Evolutionary conservation across 495 filamentous ascomycete genomes (phyloP).

Genomic region (Amniculicola lignicola): DNA sequence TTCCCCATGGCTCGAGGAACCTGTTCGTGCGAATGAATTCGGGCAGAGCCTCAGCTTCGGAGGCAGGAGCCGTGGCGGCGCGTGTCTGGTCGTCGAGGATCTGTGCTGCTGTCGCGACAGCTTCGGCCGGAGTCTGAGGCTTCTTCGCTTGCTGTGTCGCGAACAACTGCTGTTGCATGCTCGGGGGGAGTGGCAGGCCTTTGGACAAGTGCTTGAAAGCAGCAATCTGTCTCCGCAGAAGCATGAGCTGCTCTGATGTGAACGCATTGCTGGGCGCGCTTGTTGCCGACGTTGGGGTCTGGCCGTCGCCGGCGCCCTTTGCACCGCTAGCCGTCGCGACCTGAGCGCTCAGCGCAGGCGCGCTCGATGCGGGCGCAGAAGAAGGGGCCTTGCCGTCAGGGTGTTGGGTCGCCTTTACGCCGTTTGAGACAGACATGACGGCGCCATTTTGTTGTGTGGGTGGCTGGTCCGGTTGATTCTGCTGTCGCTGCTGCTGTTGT

Average conservation of each 20-base stretch:
- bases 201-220: constrained; percentile 80
- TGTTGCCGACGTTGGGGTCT: constrained; percentile 29
- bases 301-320: constrained; percentile 16
- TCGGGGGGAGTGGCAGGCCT: constrained; percentile 70
- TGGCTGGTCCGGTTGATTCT: constrained; percentile 47
- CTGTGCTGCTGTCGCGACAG: constrained; percentile 52
- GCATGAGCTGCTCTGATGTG: constrained; percentile 64
- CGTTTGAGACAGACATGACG: constrained; percentile 51
- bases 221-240: constrained; percentile 71
- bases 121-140: constrained; percentile 56
- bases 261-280: constrained; percentile 54
- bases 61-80: constrained; percentile 12
- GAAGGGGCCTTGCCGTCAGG: constrained; percentile 28
- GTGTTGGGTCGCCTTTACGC: constrained; percentile 42
- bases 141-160: constrained; percentile 63
- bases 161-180: constrained; percentile 72
- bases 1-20: constrained; percentile 54
- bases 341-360: constrained; percentile 13
- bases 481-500: constrained; percentile 50
- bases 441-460: constrained; percentile 47
- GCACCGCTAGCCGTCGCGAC: constrained; percentile 14
- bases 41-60: neutral
- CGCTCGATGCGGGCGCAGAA: constrained; percentile 5
- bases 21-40: no score
- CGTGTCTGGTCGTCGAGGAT: constrained; percentile 51